Evolutionary conservation across 345 rosid species (phyloP), one percentile per base, ranked within the genome.

Genomic region (Diplotaxis tenuifolia): DNA sequence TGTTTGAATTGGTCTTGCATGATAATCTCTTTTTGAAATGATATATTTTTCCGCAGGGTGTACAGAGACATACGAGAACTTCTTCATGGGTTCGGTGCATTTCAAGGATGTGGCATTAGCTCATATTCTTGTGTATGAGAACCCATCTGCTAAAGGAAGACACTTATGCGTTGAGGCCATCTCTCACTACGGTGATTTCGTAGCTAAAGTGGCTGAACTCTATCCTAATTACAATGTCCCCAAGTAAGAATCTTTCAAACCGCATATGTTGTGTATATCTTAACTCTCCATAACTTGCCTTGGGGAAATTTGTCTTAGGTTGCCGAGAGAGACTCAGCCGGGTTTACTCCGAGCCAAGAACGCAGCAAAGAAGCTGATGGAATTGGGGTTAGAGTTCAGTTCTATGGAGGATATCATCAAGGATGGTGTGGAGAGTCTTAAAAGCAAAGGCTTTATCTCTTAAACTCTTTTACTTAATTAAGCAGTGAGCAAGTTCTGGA

Each of bases 21-120:
- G 65, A 42, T 4, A 11, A 61, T 11, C 47, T 32, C 10, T 29
- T 59, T 29, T 9, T 19, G 14, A 6, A 59, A 34, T 22, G 32
- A 31, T 70, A 40, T 32, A 15, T 53, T n/a, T n/a, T n/a, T 53
- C 28, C 15, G 21, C 80, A 95, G 99, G 99, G 56, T 88, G 97
- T 84, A 82, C 85, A 1, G 97, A 92, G 72, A 89, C 92, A 36
- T 87, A 84, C 22, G 62, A 85, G 78, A 63, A 95, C 79, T 82
- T 88, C 73, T 88, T 88, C 68, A 92, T 95, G 91, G 99, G 99
- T 70, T 87, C 74, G 5, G 92, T 86, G 36, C 99, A 95, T 84
- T 92, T 92, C 72, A 95, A 88, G 78, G 98, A 95, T 52, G 97
- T 87, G 62, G 94, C 99, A 18, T 64, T 82, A 75, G 97, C 96